Percentiles rank a stretch among this genome's conserved stretches.
These are phyloP conservation scores for Chaetomium globosum DNA, from an alignment of 2,329 filamentous ascomycete genomes.

Conservation along the genomic window DNA sequence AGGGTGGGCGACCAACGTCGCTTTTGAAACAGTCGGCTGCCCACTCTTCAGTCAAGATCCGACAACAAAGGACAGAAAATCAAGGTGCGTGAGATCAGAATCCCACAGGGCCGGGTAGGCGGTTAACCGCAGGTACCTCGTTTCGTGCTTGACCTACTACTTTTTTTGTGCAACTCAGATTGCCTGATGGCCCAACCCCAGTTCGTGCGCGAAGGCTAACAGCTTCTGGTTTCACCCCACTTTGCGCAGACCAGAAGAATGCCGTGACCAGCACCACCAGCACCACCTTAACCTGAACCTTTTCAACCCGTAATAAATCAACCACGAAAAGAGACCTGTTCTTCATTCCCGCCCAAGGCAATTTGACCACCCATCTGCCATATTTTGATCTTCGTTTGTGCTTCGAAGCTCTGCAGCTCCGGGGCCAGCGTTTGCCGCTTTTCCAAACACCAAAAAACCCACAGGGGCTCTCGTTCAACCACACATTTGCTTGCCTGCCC, in stretches of 20 bases:
- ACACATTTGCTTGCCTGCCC: slow-evolving; percentile 10
- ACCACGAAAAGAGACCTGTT: neutral
- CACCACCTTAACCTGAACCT: neutral
- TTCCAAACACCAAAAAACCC: neutral
- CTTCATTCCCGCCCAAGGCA: neutral
- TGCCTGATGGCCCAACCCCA: slow-evolving; percentile 16
- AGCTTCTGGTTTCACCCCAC: slow-evolving; percentile 31
- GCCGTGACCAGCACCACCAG: slow-evolving; percentile 23
- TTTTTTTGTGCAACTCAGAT: slow-evolving; percentile 8
- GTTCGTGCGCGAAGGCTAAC: slow-evolving; percentile 20
- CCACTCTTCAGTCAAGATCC: neutral
- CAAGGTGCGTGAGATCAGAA: slow-evolving; percentile 17
- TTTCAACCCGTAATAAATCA: slow-evolving; percentile 14
- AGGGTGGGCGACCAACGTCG: slow-evolving; percentile 8
- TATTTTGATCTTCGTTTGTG: neutral
- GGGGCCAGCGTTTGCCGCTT: slow-evolving; percentile 4
- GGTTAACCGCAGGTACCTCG: slow-evolving; percentile 16
- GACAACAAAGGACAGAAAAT: neutral
- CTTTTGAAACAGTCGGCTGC: slow-evolving; percentile 19
- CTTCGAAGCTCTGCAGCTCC: neutral
- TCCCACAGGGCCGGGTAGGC: slow-evolving; percentile 2
- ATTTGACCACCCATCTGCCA: neutral
- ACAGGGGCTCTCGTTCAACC: slow-evolving; percentile 5
- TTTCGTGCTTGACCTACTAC: slow-evolving; percentile 17
- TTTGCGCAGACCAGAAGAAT: slow-evolving; percentile 27